These are phyloP conservation scores for Plasmodium coatneyi DNA, from an alignment of 169 alveolate genomes.

Conservation along the genomic window DNA sequence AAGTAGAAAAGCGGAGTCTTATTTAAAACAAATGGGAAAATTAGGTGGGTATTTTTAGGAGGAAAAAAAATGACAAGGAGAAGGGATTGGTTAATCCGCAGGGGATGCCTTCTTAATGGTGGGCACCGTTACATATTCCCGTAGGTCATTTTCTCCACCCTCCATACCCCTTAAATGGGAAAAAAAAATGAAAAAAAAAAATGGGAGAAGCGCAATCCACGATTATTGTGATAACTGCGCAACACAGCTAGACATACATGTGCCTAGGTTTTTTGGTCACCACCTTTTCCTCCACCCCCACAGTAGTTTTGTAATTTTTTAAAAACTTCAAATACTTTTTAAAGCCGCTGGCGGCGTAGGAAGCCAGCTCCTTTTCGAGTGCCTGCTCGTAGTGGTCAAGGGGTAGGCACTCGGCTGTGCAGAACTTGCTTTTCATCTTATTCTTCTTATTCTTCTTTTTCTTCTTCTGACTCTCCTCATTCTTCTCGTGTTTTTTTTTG, in stretches of 20 bases:
- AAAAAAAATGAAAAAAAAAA: neutral
- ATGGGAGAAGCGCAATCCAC: neutral
- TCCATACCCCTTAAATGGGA: neutral
- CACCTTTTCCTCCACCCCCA: neutral
- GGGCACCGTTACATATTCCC: neutral
- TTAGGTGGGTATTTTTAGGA: neutral
- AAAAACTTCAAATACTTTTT: slow-evolving; percentile 38
- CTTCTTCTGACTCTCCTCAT: neutral
- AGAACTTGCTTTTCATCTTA: neutral
- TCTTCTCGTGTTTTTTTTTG: neutral
- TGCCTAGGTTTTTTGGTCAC: slow-evolving; percentile 5
- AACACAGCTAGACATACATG: slow-evolving; percentile 24
- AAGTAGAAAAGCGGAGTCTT: neutral
- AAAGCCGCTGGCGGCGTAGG: slow-evolving; percentile 31
- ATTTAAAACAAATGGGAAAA: neutral
- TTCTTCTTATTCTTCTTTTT: neutral
- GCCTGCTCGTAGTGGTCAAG: slow-evolving; percentile 11
- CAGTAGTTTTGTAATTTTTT: slow-evolving; percentile 34
- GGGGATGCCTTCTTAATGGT: neutral
- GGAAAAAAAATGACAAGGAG: neutral
- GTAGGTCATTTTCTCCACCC: neutral
- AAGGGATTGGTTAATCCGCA: neutral
- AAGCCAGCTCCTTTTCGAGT: slow-evolving; percentile 19
- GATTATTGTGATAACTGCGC: neutral
- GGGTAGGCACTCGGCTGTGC: neutral